Evolutionary conservation across 2,329 filamentous ascomycete species (phyloP).

Genomic region (Anisogramma anomala): DNA sequence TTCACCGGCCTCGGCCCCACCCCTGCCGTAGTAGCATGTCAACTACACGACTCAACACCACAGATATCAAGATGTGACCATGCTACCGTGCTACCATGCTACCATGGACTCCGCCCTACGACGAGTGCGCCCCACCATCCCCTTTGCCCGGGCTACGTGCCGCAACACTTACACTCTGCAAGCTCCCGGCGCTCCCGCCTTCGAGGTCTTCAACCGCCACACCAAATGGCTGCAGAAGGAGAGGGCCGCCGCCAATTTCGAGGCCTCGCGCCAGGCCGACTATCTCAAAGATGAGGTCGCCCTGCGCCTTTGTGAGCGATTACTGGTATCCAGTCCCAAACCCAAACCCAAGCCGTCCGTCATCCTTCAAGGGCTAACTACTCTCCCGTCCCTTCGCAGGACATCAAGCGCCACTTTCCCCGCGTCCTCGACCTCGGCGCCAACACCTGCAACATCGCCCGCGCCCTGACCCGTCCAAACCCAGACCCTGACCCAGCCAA

Average conservation of each 20-base stretch:
- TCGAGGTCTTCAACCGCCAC: conserved; percentile 83
- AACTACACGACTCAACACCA: not conserved
- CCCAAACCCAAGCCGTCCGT: too few species aligned
- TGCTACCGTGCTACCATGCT: conserved; percentile 6
- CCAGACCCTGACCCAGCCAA: conserved; percentile 47
- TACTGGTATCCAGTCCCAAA: conserved; percentile 50
- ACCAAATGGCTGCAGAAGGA: conserved; percentile 90
- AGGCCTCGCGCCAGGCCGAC: conserved; percentile 69
- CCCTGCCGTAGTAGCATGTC: too few species aligned
- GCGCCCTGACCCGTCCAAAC: conserved; percentile 61
- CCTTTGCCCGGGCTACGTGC: conserved; percentile 16
- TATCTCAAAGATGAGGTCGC: conserved; percentile 93
- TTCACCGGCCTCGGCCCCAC: conserved; percentile 2
- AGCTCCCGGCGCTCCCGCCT: conserved; percentile 61
- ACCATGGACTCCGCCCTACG: conserved; percentile 11
- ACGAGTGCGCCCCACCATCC: conserved; percentile 7
- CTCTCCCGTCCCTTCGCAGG: conserved; percentile 38
- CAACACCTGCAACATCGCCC: conserved; percentile 89
- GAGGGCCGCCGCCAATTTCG: conserved; percentile 59
- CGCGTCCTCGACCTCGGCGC: conserved; percentile 85
- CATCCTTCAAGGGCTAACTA: too few species aligned
- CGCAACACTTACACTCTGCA: conserved; percentile 69
- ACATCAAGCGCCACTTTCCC: conserved; percentile 82
- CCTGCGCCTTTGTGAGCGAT: conserved; percentile 66
- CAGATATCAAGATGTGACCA: too few species aligned